These are phyloP conservation scores for Fragaria ananassa DNA, from an alignment of 306 rosid species.

Conservation along the genomic window DNA sequence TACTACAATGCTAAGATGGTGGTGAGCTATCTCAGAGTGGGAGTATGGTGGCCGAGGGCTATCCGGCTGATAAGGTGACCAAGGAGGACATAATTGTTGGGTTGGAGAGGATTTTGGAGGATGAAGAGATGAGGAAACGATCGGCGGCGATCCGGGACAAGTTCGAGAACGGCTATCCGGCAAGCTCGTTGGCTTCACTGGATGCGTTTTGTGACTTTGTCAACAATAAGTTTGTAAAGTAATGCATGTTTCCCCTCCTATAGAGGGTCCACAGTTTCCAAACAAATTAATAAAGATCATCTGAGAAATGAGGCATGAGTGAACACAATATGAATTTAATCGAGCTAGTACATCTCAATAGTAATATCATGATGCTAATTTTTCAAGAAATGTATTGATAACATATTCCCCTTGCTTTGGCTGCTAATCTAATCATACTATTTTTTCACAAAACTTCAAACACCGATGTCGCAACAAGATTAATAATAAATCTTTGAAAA, in stretches of 20 bases:
- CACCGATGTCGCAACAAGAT: background rate
- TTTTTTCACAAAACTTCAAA: background rate
- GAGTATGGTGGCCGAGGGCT: background rate
- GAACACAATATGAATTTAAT: too few relatives aligned
- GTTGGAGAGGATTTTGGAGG: constrained; percentile 10
- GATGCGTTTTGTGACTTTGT: constrained; percentile 22
- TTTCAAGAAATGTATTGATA: too few relatives aligned
- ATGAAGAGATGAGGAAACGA: constrained; percentile 11
- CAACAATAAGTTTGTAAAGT: background rate
- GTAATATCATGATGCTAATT: too few relatives aligned
- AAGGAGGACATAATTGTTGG: constrained; percentile 13
- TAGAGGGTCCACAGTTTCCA: too few relatives aligned
- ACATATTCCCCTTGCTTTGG: too few relatives aligned
- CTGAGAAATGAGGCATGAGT: background rate
- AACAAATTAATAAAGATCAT: background rate
- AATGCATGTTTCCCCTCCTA: background rate
- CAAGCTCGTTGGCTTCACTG: background rate
- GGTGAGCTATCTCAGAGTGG: constrained; percentile 12
- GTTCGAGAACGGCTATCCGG: constrained; percentile 19
- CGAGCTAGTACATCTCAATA: too few relatives aligned
- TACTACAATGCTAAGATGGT: constrained; percentile 23
- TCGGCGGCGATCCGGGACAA: background rate
- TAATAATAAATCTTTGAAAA: background rate
- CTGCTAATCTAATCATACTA: background rate
- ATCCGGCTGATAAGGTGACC: background rate